phyloP scores from a whole-genome alignment of 139 green algal species.

The Astrephomene gubernaculifera region DNA sequence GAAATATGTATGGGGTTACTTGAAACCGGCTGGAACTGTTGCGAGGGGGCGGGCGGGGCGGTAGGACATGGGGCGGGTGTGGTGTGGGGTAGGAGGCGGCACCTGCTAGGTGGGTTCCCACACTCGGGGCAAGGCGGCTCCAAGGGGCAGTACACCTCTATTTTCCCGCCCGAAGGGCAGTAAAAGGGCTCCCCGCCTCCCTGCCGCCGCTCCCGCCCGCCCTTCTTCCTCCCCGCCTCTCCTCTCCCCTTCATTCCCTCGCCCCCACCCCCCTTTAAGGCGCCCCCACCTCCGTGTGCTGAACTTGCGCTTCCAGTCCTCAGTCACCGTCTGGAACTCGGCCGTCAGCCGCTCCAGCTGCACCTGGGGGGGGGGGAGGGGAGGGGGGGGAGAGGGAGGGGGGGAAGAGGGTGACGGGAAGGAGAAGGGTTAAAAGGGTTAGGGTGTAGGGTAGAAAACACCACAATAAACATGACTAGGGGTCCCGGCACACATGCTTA shows the following conservation, averaged over 20 bases:
- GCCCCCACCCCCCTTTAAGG: not conserved
- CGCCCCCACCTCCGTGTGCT: slow-evolving; percentile 36
- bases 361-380: slow-evolving; percentile 51
- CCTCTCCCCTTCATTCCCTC: not conserved
- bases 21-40: too few species aligned
- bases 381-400: not conserved
- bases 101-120: too few species aligned
- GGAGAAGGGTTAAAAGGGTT: not conserved
- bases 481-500: too few species aligned
- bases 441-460: not conserved
- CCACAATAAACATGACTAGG: not conserved
- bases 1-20: not conserved
- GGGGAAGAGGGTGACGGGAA: not conserved
- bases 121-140: too few species aligned
- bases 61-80: too few species aligned
- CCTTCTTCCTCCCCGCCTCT: not conserved
- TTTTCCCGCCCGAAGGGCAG: too few species aligned
- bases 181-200: too few species aligned
- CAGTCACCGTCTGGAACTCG: slow-evolving; percentile 80
- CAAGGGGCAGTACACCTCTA: too few species aligned
- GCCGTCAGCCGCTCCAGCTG: slow-evolving; percentile 81
- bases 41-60: too few species aligned
- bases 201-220: not conserved
- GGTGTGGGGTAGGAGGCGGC: too few species aligned
- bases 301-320: slow-evolving; percentile 78